phyloP scores from a whole-genome alignment of 2,329 filamentous ascomycete species.

The Sporothrix mexicana region DNA sequence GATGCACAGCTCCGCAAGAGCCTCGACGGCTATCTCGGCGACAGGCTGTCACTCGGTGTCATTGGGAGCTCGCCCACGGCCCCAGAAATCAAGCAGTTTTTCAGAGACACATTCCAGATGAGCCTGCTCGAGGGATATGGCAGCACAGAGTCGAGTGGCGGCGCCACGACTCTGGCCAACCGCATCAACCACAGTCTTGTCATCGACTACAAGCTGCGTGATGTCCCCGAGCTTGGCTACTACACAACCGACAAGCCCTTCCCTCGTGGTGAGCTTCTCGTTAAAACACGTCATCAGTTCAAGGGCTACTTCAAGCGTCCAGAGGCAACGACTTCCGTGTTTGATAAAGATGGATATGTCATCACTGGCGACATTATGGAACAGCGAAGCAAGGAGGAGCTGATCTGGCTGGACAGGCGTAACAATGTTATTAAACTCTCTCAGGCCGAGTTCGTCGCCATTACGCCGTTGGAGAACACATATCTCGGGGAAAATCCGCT shows the following conservation, averaged over 20 bases:
- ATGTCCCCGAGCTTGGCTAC: neutral
- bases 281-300: conserved; percentile 25
- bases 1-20: conserved; percentile 26
- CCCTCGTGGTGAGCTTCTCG: conserved; percentile 27
- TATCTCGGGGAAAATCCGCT: conserved; percentile 24
- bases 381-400: no score
- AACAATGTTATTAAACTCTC: conserved; percentile 27
- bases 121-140: no score
- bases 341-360: neutral
- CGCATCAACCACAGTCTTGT: no score
- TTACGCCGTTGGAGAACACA: conserved; percentile 22
- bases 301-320: conserved; percentile 26
- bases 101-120: no score
- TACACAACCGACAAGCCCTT: conserved; percentile 26
- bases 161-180: no score
- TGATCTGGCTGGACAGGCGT: conserved; percentile 14
- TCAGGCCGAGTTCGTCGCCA: conserved; percentile 26
- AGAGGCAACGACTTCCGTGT: conserved; percentile 22
- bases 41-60: conserved; percentile 3
- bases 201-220: no score
- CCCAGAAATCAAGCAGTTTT: neutral
- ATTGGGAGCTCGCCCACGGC: conserved; percentile 26
- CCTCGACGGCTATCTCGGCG: conserved; percentile 21
- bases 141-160: no score
- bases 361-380: no score